Evolutionary conservation across 164 flowering plant genomes (phyloP), one percentile per base, ranked within the genome.

Genomic region (Kalanchoe fedtschenkoi): DNA sequence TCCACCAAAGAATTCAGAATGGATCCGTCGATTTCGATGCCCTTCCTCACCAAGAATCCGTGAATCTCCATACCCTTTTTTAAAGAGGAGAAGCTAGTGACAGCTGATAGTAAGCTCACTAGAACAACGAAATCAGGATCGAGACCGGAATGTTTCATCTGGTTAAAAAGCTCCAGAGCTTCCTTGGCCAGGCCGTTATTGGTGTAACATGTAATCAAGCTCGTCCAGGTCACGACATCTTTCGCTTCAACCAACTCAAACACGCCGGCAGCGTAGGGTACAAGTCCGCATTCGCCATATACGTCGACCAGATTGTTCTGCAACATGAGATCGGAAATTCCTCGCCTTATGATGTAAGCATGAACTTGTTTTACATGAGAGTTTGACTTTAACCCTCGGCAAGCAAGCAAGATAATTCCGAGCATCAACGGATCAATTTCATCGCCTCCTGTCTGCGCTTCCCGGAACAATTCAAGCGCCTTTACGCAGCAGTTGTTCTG

Each of bases 221-320:
- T 84, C 21, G 96, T 91, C 89, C 96, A 91, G 55, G 96, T 81
- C 16, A 91, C 85, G 9, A 89, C 67, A 70, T 87, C 85, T 74
- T 85, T 88, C 19, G 9, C 42, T 67, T 74, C 67, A 22, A 87
- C 79, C 19, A 19, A 56, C 41, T 77, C 67, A 68, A 91, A 91
- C 60, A 75, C 55, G 17, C 47, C 71, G 60, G 65, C 65, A 24
- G 97, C 91, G 67, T 80, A 84, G 29, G 75, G 75, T 24, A 74
- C 61, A 46, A 71, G 46, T 22, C 81, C 81, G 71, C 84, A 82
- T 61, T 74, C 80, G 62, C 92, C 95, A 76, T 87, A 91, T 32
- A 71, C 74, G 70, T 83, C 81, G 16, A 88, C 64, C 8, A 88
- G 42, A 28, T 79, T 61, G 62, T 91, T 91, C 60, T 75, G 70